Evolutionary conservation across 257 asterid species (phyloP), one percentile per base, ranked within the genome.

Genomic region (Mitragyna speciosa): DNA sequence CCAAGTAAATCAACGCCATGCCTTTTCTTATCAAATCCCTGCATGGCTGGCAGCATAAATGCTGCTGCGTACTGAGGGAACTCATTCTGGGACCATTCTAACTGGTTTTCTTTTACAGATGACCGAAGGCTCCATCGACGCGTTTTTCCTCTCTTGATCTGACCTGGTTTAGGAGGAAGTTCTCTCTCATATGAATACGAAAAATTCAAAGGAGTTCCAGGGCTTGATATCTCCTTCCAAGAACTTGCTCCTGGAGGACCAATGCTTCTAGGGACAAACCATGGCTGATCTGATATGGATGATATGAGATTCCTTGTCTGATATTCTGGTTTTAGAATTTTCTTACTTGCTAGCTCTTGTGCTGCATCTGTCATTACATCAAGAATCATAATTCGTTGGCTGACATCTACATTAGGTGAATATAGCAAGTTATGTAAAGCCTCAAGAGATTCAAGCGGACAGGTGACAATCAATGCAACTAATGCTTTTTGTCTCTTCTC

Each of bases 21-120:
- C 78, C 93, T 90, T 92, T 89, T 95, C 89, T 87, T 91, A 85
- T 95, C 98, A 80, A 85, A 91, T 79, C 92, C 97, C 83, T 87
- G 88, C 99, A 95, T 95, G 71, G 92, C 92, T 36, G 98, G 99
- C 77, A 95, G 97, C 99, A 95, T 93, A 84, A 95, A 94, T 48
- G 92, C 93, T 3, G 98, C 97, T 69, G 97, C 97, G 88, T 94
- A 91, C 81, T 88, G 93, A 49, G 96, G 98, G 85, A 96, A 96
- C 54, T 66, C 85, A 83, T 96, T 96, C 79, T 87, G 93, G 82
- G 94, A 86, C 84, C 82, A 73, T 63, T 90, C 91, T 71, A 70
- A 56, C 73, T 86, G 89, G 82, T 78, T 86, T 73, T 80, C 91
- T 79, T 81, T 89, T 51, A 51, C 45, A 54, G 86, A 82, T 65